A percentile compares a stretch with the other conserved stretches of the same genome.
Conservation (phyloP, 257 asterid genomes). For the Cruciata laevipes region DNA sequence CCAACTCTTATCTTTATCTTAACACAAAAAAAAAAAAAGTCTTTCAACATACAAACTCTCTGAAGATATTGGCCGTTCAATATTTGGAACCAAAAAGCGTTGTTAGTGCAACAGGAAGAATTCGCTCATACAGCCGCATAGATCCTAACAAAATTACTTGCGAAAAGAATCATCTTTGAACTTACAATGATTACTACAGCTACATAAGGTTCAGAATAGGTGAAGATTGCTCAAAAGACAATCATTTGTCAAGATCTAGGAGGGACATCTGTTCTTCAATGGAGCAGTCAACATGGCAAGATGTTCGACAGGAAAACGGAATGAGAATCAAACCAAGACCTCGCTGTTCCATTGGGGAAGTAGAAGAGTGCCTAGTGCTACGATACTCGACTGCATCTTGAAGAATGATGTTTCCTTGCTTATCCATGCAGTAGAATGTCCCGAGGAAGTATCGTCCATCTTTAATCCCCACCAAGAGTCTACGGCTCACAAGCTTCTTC, state of each 20-base stretch:
- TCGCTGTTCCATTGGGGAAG: conserved; percentile 83
- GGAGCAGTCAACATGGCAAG: conserved; percentile 71
- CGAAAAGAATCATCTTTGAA: too few species aligned
- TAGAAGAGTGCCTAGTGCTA: conserved; percentile 60
- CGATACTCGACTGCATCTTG: conserved; percentile 91
- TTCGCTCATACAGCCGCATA: too few species aligned
- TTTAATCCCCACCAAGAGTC: conserved; percentile 67
- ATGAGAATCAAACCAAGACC: conserved; percentile 81
- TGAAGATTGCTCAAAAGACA: not conserved
- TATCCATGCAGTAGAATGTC: conserved; percentile 73
- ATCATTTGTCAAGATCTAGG: conserved; percentile 33
- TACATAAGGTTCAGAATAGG: not conserved
- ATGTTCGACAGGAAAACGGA: conserved; percentile 65
- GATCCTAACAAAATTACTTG: too few species aligned
- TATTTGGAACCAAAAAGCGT: too few species aligned
- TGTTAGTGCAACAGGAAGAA: too few species aligned
- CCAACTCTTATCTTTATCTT: too few species aligned
- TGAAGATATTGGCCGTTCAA: too few species aligned
- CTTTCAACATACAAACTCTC: too few species aligned
- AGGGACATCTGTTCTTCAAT: conserved; percentile 61
- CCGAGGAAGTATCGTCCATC: conserved; percentile 85
- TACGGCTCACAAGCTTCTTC: conserved; percentile 52
- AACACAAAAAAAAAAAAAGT: too few species aligned
- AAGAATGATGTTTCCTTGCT: conserved; percentile 88
- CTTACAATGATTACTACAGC: not conserved